Conservation (phyloP, 2,329 filamentous ascomycete genomes). For the Diplocarpon mali region DNA sequence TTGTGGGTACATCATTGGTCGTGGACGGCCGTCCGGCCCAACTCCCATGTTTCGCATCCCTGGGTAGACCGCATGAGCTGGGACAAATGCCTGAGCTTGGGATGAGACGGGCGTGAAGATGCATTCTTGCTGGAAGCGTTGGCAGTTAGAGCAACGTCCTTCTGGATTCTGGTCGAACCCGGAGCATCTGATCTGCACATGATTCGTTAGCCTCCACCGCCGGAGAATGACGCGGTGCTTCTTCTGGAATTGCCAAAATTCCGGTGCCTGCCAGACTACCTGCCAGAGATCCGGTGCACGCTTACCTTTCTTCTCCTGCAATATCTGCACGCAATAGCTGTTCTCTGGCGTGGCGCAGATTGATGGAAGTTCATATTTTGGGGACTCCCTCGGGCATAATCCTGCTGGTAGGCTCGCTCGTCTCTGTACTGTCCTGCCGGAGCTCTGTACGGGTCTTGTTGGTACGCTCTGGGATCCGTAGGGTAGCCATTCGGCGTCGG, state of each 20-base stretch:
- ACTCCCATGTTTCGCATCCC: constrained; percentile 35
- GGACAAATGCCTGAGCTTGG: constrained; percentile 64
- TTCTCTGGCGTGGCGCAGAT: constrained; percentile 47
- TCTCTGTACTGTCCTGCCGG: constrained; percentile 20
- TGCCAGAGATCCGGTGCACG: background rate
- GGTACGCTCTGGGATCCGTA: constrained; percentile 19
- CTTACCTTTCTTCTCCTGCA: constrained; percentile 48
- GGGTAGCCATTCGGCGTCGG: constrained; percentile 19
- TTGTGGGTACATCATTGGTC: constrained; percentile 23
- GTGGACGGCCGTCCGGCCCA: constrained; percentile 26
- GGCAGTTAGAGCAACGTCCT: constrained; percentile 62
- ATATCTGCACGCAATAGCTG: constrained; percentile 49
- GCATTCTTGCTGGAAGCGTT: constrained; percentile 65
- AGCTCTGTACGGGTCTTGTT: constrained; percentile 20
- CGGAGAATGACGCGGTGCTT: too few relatives aligned
- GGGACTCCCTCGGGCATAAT: constrained; percentile 19
- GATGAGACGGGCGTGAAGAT: constrained; percentile 68
- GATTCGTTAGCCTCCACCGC: background rate
- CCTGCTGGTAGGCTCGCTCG: constrained; percentile 19
- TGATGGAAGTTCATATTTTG: constrained; percentile 29
- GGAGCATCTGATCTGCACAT: constrained; percentile 58
- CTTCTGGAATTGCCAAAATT: too few relatives aligned
- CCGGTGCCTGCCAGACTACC: too few relatives aligned
- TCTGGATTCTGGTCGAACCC: constrained; percentile 63
- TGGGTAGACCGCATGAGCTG: constrained; percentile 56